phyloP scores from a whole-genome alignment of 495 filamentous ascomycete genomes.

The Penicillium coprophilum region DNA sequence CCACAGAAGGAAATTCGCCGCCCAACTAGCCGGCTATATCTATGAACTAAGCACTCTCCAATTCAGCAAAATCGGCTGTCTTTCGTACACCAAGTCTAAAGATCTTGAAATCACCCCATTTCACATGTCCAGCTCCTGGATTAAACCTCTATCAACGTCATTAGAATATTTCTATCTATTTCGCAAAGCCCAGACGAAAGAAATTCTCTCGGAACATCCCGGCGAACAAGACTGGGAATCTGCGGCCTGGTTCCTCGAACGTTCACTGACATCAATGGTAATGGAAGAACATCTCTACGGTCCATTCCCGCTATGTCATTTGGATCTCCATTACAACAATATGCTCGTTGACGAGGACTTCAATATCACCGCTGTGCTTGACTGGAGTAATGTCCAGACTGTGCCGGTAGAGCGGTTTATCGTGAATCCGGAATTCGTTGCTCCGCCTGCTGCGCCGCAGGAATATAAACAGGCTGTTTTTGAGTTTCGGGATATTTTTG shows the following conservation, averaged over 20 bases:
- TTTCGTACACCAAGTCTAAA: neutral
- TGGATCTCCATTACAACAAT: slow-evolving; percentile 14
- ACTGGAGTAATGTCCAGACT: slow-evolving; percentile 15
- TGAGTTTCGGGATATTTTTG: slow-evolving; percentile 10
- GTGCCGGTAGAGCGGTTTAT: slow-evolving; percentile 15
- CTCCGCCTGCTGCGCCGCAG: slow-evolving; percentile 4
- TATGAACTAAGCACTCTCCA: slow-evolving; percentile 11
- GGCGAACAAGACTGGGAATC: slow-evolving; percentile 7
- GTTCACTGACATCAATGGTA: slow-evolving; percentile 8
- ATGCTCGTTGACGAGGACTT: slow-evolving; percentile 12
- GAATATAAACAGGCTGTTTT: slow-evolving; percentile 6
- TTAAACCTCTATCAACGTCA: slow-evolving; percentile 1
- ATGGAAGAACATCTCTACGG: slow-evolving; percentile 15
- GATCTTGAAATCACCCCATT: neutral
- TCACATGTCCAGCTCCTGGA: neutral
- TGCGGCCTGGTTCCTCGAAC: slow-evolving; percentile 10
- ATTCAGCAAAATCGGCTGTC: slow-evolving; percentile 6
- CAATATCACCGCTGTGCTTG: slow-evolving; percentile 14
- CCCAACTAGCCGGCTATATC: slow-evolving; percentile 2
- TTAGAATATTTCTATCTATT: slow-evolving; percentile 10
- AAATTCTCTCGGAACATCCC: slow-evolving; percentile 2
- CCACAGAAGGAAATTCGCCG: slow-evolving; percentile 7
- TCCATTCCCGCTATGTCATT: slow-evolving; percentile 14
- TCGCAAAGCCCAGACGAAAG: slow-evolving; percentile 9
- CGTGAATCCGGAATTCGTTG: slow-evolving; percentile 11